Percentiles rank a stretch among this genome's conserved stretches.
Evolutionary conservation across 495 filamentous ascomycete species (phyloP).

Genomic region (Penicillium arizonense): DNA sequence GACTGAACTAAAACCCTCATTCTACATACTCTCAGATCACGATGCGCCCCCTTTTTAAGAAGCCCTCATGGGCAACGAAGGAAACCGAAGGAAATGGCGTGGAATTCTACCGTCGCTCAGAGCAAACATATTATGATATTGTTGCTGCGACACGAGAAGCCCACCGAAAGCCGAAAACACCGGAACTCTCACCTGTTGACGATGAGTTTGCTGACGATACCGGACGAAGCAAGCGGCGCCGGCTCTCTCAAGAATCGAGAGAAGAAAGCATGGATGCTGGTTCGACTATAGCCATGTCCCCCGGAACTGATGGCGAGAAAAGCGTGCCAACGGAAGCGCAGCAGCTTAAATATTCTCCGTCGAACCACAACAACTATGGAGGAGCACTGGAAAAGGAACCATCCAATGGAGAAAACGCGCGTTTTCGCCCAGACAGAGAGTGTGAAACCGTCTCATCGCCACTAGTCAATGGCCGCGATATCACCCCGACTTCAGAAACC

Average conservation of each 20-base stretch:
- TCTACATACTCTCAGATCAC: not conserved
- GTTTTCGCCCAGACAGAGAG: not conserved
- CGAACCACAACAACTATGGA: too few relatives aligned
- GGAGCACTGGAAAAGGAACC: too few relatives aligned
- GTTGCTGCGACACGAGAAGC: slow-evolving; percentile 51
- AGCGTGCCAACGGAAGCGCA: not conserved
- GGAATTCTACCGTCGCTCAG: slow-evolving; percentile 66
- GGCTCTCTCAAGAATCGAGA: slow-evolving; percentile 1
- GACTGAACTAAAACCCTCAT: not conserved
- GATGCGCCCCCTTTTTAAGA: slow-evolving; percentile 69
- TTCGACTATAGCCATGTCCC: not conserved
- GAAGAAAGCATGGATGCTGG: not conserved
- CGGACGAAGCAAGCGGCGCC: slow-evolving; percentile 6
- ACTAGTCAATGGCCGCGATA: not conserved
- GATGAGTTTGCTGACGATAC: not conserved
- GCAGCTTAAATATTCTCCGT: not conserved
- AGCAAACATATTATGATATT: slow-evolving; percentile 59
- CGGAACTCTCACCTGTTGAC: not conserved
- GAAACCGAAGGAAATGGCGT: slow-evolving; percentile 42
- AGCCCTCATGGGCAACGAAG: slow-evolving; percentile 55
- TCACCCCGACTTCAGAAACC: not conserved
- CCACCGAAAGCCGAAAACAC: slow-evolving; percentile 21
- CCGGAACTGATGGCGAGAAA: not conserved
- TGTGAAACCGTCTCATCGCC: not conserved
- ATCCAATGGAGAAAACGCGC: too few relatives aligned